These are phyloP conservation scores for Gossypium ekmanianum DNA, from an alignment of 345 rosid species.

Conservation along the genomic window DNA sequence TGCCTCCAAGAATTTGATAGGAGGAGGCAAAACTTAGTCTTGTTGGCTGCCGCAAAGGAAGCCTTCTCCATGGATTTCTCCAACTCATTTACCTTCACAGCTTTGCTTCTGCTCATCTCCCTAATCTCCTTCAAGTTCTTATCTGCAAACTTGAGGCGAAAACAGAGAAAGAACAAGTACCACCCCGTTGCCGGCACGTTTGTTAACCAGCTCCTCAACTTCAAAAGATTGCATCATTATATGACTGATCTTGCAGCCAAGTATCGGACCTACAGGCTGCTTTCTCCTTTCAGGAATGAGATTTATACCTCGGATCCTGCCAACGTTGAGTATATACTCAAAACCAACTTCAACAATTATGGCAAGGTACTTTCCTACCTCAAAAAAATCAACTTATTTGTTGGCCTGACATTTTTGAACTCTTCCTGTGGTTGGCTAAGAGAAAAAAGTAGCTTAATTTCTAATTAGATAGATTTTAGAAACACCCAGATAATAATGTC, in stretches of 20 bases:
- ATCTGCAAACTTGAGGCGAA: neutral
- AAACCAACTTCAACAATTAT: conserved; percentile 43
- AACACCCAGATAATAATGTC: neutral
- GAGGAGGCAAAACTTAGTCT: neutral
- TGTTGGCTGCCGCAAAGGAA: neutral
- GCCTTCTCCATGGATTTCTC: conserved; percentile 11
- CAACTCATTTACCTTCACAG: conserved; percentile 13
- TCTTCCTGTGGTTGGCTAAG: neutral
- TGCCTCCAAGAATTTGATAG: no score
- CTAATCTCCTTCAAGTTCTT: conserved; percentile 9
- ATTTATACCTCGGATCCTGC: conserved; percentile 44
- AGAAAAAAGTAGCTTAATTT: neutral
- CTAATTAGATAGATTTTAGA: neutral
- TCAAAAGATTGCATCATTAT: conserved; percentile 46
- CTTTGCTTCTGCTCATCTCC: conserved; percentile 21
- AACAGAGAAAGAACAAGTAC: conserved; percentile 23
- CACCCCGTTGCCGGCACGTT: conserved; percentile 56
- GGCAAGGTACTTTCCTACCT: conserved; percentile 33
- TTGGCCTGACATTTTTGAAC: neutral
- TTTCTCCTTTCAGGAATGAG: conserved; percentile 42
- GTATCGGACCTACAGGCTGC: conserved; percentile 45
- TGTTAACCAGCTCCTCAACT: conserved; percentile 49
- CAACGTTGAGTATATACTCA: conserved; percentile 48
- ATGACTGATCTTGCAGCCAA: conserved; percentile 46
- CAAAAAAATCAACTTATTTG: neutral